Base-by-base conservation (phyloP, 306 rosid genomes). In the Nissolia schottii region DNA sequence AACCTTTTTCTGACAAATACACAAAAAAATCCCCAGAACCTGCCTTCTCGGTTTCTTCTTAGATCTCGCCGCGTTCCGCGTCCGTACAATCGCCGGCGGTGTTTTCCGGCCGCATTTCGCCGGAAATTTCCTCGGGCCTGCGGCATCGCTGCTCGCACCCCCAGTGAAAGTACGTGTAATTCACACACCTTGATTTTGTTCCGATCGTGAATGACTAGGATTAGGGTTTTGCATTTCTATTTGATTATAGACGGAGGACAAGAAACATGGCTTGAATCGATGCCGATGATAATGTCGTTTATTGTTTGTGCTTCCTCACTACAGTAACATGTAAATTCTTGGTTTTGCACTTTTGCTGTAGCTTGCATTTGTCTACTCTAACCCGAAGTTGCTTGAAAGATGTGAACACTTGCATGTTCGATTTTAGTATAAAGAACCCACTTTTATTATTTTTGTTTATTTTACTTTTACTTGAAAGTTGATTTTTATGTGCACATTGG, bases 1-100 rank as follows among this genome's bases (percentile, higher is more conserved):
- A 79, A 57, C 64, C 64, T 45, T 31, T 51, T 49, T 10, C 75
- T 79, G 65, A 59, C 41, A 35, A 37, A 13, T 40, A 70, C 79
- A 61, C 54, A 77, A 48, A 77, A 60, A 58, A 77, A 32, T 20
- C 68, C 80, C 41, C 16, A 49, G 77, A 62, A 60, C 71, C 76
- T 19, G 51, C 51, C 19, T 3, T 15, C 51, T 1, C 51, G 1
- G 12, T 5, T 45, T n/a, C 10, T 45, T 45, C 51, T 45, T 45
- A 45, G 87, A 87, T 85, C 83, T 86, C 84, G 40, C 74, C 38
- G 16, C 65, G 38, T 66, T 31, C 72, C 7, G 28, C 67, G 22
- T 31, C 70, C 48, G 34, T 67, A 66, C 84, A 38, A 13, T 67
- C 32, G 51, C 76, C 64, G 78, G 66, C 4, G 71, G 43, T 19